Evolutionary conservation across 2,329 filamentous ascomycete species (phyloP).

Genomic region (Diaporthe capsici): DNA sequence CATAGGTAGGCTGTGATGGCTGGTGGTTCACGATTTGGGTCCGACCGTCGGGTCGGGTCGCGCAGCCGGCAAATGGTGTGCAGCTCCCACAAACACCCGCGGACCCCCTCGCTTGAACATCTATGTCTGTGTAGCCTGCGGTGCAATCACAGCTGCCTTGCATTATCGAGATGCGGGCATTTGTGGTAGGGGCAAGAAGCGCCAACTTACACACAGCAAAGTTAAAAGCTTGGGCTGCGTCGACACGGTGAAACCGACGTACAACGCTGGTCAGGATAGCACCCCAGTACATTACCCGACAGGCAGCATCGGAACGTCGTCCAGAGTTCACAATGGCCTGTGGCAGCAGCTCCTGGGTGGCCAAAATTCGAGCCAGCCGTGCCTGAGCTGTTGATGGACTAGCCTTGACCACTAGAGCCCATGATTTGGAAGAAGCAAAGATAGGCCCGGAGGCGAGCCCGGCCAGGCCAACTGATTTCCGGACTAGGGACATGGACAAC

Average conservation of each 20-base stretch:
- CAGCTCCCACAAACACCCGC: conserved; percentile 19
- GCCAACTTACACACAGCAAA: conserved; percentile 20
- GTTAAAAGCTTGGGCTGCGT: conserved; percentile 2
- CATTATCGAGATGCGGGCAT: conserved; percentile 7
- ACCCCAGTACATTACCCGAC: neutral
- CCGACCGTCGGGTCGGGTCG: conserved; percentile 30
- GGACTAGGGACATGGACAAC: neutral
- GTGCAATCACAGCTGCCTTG: conserved; percentile 23
- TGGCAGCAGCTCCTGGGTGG: neutral
- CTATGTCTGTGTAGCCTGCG: conserved; percentile 19
- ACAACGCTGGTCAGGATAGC: neutral
- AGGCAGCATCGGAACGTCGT: neutral
- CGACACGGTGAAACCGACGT: conserved; percentile 3
- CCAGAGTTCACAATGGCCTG: neutral
- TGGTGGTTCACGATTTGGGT: conserved; percentile 16
- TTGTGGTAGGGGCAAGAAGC: conserved; percentile 2
- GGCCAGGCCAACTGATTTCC: neutral
- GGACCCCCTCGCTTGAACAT: neutral
- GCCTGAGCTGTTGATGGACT: conserved; percentile 10
- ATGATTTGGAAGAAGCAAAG: conserved; percentile 28
- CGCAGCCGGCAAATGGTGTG: conserved; percentile 20
- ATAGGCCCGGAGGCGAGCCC: conserved; percentile 3
- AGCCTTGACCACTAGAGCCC: conserved; percentile 6
- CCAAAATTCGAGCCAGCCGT: neutral
- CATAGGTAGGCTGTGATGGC: neutral